Base-by-base conservation (phyloP, 106 monocot genomes). In the Allium sativum region DNA sequence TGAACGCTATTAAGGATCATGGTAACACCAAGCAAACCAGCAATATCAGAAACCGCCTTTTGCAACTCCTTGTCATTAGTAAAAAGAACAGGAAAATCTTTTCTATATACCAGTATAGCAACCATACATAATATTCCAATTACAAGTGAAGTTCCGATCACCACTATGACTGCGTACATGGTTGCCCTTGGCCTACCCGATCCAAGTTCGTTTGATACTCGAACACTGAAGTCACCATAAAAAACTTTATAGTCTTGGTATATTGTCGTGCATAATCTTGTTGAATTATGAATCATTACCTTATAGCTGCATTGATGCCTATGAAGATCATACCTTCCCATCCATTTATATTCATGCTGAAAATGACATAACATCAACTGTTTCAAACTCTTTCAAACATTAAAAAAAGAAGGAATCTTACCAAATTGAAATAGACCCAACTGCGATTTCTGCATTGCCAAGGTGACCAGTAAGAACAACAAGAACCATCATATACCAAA, bases 1-100 rank as follows among this genome's bases (percentile, higher is more conserved):
- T 96, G 95, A 21, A 91, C 61, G 73, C 95, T 96, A 53, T 96
- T 96, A 45, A 96, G 87, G 56, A 96, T 73, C 87, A 96, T 96
- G 40, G 95, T 91, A 1, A 96, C 54, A 6, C 72, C 77, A 18
- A 96, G 87, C 31, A 96, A 77, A 66, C 84, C 79, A 3, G 95
- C 84, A 1, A 96, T 77, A 10, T 72, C 66, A 3, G 79, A 68
- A 6, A 91, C 90, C 5, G 95, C 95, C 13, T 45, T 53, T 47
- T 87, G 90, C 70, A 96, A 15, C 15, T 71, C 66, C 18, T 44
- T 56, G 58, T 84, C 76, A 16, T 58, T 68, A 0, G 93, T 94
- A 48, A 90, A 95, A 56, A 95, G 82, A 11, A 84, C 44, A 0
- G 81, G 22, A 58, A 90, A 90, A 40, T 79, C 50, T 52, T 90